These are phyloP conservation scores for Mortierella hygrophila DNA, from an alignment of 192 early-diverging fungal species.

Conservation along the genomic window DNA sequence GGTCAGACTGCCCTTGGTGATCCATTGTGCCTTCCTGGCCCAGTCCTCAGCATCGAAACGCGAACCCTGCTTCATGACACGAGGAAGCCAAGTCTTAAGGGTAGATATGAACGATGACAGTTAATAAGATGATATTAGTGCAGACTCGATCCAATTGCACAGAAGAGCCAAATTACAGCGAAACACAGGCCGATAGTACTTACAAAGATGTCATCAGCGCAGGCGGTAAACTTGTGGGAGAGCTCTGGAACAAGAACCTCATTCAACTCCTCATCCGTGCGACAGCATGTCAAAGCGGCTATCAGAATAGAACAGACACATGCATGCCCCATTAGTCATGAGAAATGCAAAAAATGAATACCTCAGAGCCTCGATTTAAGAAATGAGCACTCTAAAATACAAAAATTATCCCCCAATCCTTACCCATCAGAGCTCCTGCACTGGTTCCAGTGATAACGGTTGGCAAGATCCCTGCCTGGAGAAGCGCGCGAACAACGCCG, in stretches of 20 bases:
- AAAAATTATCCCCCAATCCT: neutral
- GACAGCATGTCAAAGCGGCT: conserved; percentile 75
- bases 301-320: neutral
- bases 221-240: conserved; percentile 64
- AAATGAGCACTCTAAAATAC: neutral
- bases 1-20: conserved; percentile 83
- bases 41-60: conserved; percentile 74
- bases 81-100: conserved; percentile 55
- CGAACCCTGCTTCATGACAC: conserved; percentile 60
- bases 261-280: conserved; percentile 75
- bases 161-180: neutral
- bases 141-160: neutral
- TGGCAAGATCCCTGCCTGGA: conserved; percentile 76
- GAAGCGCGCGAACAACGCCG: conserved; percentile 80
- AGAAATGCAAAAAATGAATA: conserved; percentile 7
- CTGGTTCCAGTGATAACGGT: conserved; percentile 85
- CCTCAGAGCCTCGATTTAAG: neutral
- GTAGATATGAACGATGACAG: neutral
- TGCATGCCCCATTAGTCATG: conserved; percentile 33
- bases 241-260: conserved; percentile 71
- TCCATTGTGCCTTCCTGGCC: conserved; percentile 75
- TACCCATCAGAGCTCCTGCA: conserved; percentile 69
- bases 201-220: conserved; percentile 55
- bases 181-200: neutral
- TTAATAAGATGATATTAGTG: neutral